Percentiles rank a stretch among this genome's conserved stretches.
phyloP scores from a whole-genome alignment of 805 yeast species.

The Priceomyces medius region DNA sequence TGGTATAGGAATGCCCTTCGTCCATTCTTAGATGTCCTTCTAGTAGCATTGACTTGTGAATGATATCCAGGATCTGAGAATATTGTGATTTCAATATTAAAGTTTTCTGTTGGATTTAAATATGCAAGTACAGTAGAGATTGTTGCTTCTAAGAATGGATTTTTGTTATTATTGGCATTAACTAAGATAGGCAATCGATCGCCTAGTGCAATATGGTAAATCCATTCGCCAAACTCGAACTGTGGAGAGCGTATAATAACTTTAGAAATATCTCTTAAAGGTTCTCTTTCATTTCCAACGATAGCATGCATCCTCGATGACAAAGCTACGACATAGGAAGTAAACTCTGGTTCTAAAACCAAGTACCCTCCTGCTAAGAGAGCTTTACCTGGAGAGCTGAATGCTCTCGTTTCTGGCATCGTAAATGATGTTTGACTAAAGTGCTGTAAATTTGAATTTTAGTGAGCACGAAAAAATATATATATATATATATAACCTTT shows the following conservation, averaged over 20 bases:
- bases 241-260: slow-evolving; percentile 71
- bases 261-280: slow-evolving; percentile 6
- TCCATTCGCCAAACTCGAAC: slow-evolving; percentile 71
- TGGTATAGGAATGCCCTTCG: slow-evolving; percentile 59
- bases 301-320: slow-evolving; percentile 88
- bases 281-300: slow-evolving; percentile 19
- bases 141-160: slow-evolving; percentile 76
- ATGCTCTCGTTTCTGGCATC: slow-evolving; percentile 42
- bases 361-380: slow-evolving; percentile 92
- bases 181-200: slow-evolving; percentile 13
- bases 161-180: slow-evolving; percentile 38
- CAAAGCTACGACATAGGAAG: slow-evolving; percentile 80
- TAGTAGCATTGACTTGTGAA: slow-evolving; percentile 56
- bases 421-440: not conserved
- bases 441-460: not conserved
- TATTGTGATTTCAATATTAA: slow-evolving; percentile 52
- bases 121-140: slow-evolving; percentile 57
- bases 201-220: slow-evolving; percentile 35
- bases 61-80: slow-evolving; percentile 90
- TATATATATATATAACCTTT: too few species aligned
- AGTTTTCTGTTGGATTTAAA: slow-evolving; percentile 32
- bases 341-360: slow-evolving; percentile 75
- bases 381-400: slow-evolving; percentile 96
- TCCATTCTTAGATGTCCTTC: slow-evolving; percentile 34
- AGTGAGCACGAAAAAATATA: not conserved